Conservation (phyloP, 345 rosid genomes). For the Hibiscus tridactylites region DNA sequence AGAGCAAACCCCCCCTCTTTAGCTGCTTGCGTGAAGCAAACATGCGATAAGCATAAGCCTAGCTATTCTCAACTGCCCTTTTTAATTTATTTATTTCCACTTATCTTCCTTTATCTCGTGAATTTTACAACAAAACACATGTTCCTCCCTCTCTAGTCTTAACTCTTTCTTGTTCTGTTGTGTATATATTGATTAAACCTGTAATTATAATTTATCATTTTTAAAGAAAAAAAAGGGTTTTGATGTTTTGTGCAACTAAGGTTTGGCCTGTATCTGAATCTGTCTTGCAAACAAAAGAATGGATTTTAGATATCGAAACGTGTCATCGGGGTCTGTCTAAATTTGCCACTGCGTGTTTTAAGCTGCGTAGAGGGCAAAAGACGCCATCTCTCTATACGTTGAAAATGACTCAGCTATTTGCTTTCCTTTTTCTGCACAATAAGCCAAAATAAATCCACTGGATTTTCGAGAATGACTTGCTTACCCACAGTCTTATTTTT, state of each 20-base stretch:
- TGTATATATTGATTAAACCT: background rate
- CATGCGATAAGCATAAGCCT: conserved; percentile 73
- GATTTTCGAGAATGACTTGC: conserved; percentile 19
- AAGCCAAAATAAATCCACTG: conserved; percentile 18
- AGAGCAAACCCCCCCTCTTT: conserved; percentile 48
- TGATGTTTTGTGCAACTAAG: background rate
- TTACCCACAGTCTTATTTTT: conserved; percentile 16
- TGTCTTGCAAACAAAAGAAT: conserved; percentile 8
- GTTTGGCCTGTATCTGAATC: conserved; percentile 12
- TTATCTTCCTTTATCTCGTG: conserved; percentile 32
- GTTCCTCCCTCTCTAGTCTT: background rate
- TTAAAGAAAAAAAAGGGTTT: no score
- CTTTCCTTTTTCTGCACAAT: conserved; percentile 14
- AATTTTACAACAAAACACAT: conserved; percentile 23
- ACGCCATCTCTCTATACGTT: conserved; percentile 40
- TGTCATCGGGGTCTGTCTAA: conserved; percentile 25
- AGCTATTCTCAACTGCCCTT: conserved; percentile 37
- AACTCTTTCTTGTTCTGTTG: background rate
- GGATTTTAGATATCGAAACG: conserved; percentile 27
- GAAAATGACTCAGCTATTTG: conserved; percentile 35
- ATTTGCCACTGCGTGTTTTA: conserved; percentile 41
- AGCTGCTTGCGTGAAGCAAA: conserved; percentile 99
- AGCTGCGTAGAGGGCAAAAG: conserved; percentile 58
- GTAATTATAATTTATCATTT: no score
- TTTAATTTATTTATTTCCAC: background rate